phyloP scores from a whole-genome alignment of 75 land plant species.

The Picea glauca region DNA sequence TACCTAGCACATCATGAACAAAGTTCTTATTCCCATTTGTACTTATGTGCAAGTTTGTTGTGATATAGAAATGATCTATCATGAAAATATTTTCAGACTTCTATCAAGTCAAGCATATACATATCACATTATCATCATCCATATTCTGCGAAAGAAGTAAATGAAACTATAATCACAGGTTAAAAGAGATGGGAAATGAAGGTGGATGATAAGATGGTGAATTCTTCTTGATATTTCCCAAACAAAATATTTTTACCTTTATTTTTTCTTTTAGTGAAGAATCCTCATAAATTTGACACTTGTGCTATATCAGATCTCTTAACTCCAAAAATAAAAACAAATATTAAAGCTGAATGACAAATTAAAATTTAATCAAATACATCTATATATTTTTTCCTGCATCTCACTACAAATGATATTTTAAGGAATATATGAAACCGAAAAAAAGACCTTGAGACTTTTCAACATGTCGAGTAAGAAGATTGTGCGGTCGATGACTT shows the following conservation, averaged over 20 bases:
- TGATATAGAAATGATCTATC: not conserved
- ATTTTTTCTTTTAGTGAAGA: not conserved
- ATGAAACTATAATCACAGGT: not conserved
- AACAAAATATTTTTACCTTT: not conserved
- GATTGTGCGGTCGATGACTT: slow-evolving; percentile 80
- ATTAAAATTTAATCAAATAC: not conserved
- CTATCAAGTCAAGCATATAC: not conserved
- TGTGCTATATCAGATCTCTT: not conserved
- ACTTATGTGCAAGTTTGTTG: not conserved
- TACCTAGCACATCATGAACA: not conserved
- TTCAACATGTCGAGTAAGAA: slow-evolving; percentile 30
- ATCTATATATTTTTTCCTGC: not conserved
- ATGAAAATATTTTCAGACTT: not conserved
- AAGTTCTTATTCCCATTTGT: not conserved
- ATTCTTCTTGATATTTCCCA: not conserved
- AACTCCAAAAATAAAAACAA: not conserved
- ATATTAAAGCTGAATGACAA: not conserved
- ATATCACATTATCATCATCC: not conserved
- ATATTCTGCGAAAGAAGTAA: not conserved
- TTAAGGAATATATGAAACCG: not conserved
- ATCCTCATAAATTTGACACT: not conserved
- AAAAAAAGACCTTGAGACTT: slow-evolving; percentile 20
- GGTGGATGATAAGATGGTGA: not conserved
- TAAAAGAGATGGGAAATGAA: not conserved
- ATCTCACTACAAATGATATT: no score